Evolutionary conservation across 768 basidiomycete species (phyloP).

Genomic region (Hysterangium stoloniferum): DNA sequence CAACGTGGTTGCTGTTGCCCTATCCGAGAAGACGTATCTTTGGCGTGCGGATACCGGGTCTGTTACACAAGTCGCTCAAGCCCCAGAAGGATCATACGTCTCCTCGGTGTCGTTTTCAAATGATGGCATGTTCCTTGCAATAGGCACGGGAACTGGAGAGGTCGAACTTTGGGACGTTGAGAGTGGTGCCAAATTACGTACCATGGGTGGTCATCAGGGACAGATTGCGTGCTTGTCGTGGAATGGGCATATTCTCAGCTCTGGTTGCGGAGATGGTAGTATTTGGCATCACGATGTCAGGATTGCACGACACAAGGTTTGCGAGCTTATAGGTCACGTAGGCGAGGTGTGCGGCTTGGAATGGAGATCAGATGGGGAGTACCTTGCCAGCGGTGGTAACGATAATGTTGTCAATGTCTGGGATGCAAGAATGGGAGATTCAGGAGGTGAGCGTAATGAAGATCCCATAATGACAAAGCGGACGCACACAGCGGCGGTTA

Average conservation of each 20-base stretch:
- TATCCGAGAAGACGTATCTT: slow-evolving; percentile 81
- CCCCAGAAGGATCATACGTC: slow-evolving; percentile 68
- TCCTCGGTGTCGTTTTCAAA: slow-evolving; percentile 73
- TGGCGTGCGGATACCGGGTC: slow-evolving; percentile 90
- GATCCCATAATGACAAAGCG: slow-evolving; percentile 30
- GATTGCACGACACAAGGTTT: slow-evolving; percentile 78
- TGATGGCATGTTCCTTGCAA: slow-evolving; percentile 31
- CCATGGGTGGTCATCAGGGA: slow-evolving; percentile 83
- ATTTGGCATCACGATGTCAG: slow-evolving; percentile 97
- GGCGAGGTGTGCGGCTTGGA: slow-evolving; percentile 91
- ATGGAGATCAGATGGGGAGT: slow-evolving; percentile 83
- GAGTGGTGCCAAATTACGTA: slow-evolving; percentile 66
- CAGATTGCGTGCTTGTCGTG: slow-evolving; percentile 84
- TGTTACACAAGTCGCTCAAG: slow-evolving; percentile 72
- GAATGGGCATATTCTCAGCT: slow-evolving; percentile 78
- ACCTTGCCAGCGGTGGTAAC: slow-evolving; percentile 92
- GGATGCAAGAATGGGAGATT: slow-evolving; percentile 75
- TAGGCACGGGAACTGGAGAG: slow-evolving; percentile 55
- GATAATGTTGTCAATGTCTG: slow-evolving; percentile 98
- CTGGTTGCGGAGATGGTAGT: slow-evolving; percentile 88
- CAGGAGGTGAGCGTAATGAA: slow-evolving; percentile 17
- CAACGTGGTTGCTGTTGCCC: slow-evolving; percentile 85
- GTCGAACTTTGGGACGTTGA: slow-evolving; percentile 96
- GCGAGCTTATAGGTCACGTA: slow-evolving; percentile 82
- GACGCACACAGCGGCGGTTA: slow-evolving; percentile 50